Evolutionary conservation across 352 stramenopile species (phyloP).

Genomic region (Globisporangium okanoganense): DNA sequence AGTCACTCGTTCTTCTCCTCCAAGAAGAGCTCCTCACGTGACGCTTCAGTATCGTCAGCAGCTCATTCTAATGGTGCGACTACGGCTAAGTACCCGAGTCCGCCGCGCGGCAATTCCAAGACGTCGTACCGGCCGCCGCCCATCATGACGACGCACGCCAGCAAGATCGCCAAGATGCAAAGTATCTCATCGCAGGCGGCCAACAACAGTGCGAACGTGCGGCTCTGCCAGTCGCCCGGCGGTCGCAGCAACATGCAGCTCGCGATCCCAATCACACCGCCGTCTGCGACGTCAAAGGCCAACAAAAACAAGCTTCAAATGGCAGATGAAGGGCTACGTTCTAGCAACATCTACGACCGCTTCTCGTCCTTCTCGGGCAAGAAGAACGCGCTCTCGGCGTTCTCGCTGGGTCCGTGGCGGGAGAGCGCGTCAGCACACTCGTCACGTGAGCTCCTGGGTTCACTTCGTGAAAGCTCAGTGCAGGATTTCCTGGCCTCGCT

Average conservation of each 20-base stretch:
- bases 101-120: slow-evolving; percentile 11
- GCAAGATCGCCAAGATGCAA: slow-evolving; percentile 1
- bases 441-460: slow-evolving; percentile 1
- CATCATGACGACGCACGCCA: slow-evolving; percentile 12
- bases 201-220: slow-evolving; percentile 7
- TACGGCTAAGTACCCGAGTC: not conserved
- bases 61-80: not conserved
- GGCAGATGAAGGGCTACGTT: slow-evolving; percentile 1
- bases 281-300: slow-evolving; percentile 8
- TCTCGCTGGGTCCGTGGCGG: slow-evolving; percentile 10
- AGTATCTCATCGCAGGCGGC: not conserved
- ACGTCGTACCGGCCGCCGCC: slow-evolving; percentile 22
- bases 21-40: slow-evolving; percentile 3
- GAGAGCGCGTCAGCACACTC: slow-evolving; percentile 3
- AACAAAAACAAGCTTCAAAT: not conserved
- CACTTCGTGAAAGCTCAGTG: slow-evolving; percentile 29
- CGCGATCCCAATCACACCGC: slow-evolving; percentile 31
- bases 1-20: slow-evolving; percentile 11
- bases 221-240: slow-evolving; percentile 32
- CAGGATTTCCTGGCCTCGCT: slow-evolving; percentile 29
- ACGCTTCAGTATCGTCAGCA: not conserved
- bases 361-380: not conserved
- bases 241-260: slow-evolving; percentile 35
- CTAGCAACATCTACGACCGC: slow-evolving; percentile 13
- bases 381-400: slow-evolving; percentile 4